phyloP scores from a whole-genome alignment of 805 yeast species.

The Ogataea paraovalis region DNA sequence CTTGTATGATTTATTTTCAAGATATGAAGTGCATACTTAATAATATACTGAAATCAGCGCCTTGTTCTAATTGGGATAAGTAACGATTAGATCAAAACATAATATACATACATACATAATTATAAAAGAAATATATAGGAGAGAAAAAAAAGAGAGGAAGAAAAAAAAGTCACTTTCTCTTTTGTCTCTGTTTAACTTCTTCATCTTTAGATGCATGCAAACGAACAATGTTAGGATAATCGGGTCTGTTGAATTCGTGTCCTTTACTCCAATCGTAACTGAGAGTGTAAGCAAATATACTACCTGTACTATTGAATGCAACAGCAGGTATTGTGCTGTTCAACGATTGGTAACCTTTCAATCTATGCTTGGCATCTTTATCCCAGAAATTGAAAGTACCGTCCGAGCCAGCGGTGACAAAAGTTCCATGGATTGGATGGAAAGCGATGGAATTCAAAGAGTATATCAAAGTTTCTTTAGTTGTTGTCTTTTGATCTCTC shows the following conservation, averaged over 20 bases:
- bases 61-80: too few species aligned
- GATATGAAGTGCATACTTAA: neutral
- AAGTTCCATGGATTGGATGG: conserved; percentile 89
- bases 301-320: conserved; percentile 78
- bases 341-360: conserved; percentile 71
- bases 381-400: conserved; percentile 96
- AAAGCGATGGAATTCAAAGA: conserved; percentile 76
- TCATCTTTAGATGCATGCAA: conserved; percentile 83
- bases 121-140: too few species aligned
- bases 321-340: conserved; percentile 69
- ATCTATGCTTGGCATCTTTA: conserved; percentile 82
- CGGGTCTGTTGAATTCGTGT: conserved; percentile 70
- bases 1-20: neutral
- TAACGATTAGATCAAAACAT: neutral
- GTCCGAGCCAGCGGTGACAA: conserved; percentile 92
- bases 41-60: neutral
- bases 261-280: conserved; percentile 97
- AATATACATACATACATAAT: neutral
- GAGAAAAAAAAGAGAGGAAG: neutral
- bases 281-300: conserved; percentile 83
- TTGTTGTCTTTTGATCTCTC: conserved; percentile 57
- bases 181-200: conserved; percentile 65
- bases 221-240: conserved; percentile 70
- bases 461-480: conserved; percentile 64
- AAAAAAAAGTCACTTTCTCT: conserved; percentile 20